Percentiles rank a stretch among this genome's conserved stretches.
phyloP scores from a whole-genome alignment of 805 yeast genomes.

The Metschnikowia borealis region DNA sequence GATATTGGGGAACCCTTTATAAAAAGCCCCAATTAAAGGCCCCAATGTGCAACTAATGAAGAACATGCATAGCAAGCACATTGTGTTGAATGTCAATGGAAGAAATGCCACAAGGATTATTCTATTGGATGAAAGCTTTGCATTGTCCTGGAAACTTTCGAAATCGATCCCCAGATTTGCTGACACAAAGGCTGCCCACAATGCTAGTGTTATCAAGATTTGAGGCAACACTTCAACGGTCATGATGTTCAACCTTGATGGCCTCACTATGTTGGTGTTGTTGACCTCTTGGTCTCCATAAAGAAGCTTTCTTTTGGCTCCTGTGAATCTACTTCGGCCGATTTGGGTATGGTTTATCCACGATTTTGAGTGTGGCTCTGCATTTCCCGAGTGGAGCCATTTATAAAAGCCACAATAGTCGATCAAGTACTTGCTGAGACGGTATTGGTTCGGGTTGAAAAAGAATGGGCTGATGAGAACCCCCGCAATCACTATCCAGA shows the following conservation, averaged over 20 bases:
- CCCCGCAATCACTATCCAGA: slow-evolving; percentile 91
- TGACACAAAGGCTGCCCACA: slow-evolving; percentile 48
- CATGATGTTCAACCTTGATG: slow-evolving; percentile 44
- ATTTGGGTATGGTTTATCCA: slow-evolving; percentile 14
- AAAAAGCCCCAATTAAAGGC: slow-evolving; percentile 44
- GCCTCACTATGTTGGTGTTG: slow-evolving; percentile 44
- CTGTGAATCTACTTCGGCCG: slow-evolving; percentile 15
- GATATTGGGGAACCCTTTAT: slow-evolving; percentile 44
- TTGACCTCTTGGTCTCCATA: slow-evolving; percentile 34
- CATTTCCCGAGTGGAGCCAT: slow-evolving; percentile 51
- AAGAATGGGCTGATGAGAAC: slow-evolving; percentile 88
- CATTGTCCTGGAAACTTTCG: slow-evolving; percentile 30
- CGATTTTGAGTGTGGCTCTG: slow-evolving; percentile 1
- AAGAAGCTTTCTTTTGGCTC: slow-evolving; percentile 10
- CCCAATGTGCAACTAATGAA: slow-evolving; percentile 46
- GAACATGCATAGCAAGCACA: slow-evolving; percentile 35
- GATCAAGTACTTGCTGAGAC: slow-evolving; percentile 92
- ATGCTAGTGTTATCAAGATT: slow-evolving; percentile 27
- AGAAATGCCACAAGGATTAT: slow-evolving; percentile 41
- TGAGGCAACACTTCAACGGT: slow-evolving; percentile 40
- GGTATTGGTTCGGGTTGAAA: slow-evolving; percentile 96
- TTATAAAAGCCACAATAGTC: slow-evolving; percentile 92
- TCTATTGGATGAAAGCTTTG: slow-evolving; percentile 27
- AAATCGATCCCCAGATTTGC: slow-evolving; percentile 46
- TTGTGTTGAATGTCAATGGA: slow-evolving; percentile 46